A percentile compares a stretch with the other conserved stretches of the same genome.
Evolutionary conservation across 495 filamentous ascomycete genomes (phyloP).

Genomic region (Aspergillus hancockii): DNA sequence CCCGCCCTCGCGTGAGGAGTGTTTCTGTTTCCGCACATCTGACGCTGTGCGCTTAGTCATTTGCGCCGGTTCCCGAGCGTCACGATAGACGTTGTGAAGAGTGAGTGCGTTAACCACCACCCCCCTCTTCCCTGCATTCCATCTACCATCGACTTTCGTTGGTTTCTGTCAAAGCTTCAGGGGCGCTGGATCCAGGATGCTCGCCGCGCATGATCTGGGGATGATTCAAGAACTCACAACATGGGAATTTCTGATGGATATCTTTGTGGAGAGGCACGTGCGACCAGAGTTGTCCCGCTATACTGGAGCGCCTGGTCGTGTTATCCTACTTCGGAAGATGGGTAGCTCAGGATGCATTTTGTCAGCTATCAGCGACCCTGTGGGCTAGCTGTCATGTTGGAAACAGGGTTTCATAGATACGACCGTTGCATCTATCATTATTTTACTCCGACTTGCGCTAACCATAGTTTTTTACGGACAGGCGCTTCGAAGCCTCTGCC

Average conservation of each 20-base stretch:
- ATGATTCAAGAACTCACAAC: neutral
- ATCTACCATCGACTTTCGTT: neutral
- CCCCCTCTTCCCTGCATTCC: neutral
- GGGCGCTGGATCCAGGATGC: neutral
- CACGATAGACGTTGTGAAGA: neutral
- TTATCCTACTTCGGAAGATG: neutral
- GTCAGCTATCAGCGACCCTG: neutral
- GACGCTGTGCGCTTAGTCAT: neutral
- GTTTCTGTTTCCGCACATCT: neutral
- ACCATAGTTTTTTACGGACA: neutral
- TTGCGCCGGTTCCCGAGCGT: neutral
- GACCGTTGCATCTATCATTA: neutral
- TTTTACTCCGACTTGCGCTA: constrained; percentile 2
- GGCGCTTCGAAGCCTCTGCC: constrained; percentile 2
- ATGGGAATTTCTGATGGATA: neutral
- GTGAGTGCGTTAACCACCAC: neutral
- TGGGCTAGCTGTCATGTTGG: neutral
- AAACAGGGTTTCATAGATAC: neutral
- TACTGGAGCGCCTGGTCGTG: neutral
- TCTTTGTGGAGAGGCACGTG: neutral
- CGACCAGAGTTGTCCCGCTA: neutral
- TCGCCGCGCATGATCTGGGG: neutral
- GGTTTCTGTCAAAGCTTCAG: neutral
- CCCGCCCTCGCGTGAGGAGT: neutral
- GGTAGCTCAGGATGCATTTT: neutral